phyloP scores from a whole-genome alignment of 495 filamentous ascomycete species.

The Trichoderma gamsii region DNA sequence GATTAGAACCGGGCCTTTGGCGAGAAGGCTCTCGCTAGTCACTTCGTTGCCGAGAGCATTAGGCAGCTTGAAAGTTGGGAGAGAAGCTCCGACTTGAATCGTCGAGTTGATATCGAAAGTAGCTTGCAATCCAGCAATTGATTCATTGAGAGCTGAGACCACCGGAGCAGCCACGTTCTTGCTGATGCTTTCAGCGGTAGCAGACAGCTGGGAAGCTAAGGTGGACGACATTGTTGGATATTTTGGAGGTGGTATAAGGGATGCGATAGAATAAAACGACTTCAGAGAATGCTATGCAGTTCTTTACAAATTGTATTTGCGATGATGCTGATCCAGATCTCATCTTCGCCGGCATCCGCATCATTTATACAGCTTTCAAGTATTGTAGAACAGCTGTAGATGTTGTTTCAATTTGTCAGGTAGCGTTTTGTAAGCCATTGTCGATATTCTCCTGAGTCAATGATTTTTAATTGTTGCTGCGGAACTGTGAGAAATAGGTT shows the following conservation, averaged over 20 bases:
- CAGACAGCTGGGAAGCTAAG: not conserved
- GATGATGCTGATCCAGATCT: not conserved
- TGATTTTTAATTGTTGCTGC: too few species aligned
- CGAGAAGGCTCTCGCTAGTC: slow-evolving; percentile 27
- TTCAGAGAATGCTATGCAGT: not conserved
- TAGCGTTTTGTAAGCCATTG: not conserved
- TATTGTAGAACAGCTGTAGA: not conserved
- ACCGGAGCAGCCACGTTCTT: not conserved
- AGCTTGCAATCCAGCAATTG: not conserved
- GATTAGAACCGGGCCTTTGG: slow-evolving; percentile 33
- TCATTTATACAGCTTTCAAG: too few species aligned
- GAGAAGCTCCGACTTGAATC: slow-evolving; percentile 29
- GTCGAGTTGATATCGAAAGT: not conserved
- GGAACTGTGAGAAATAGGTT: too few species aligned
- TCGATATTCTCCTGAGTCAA: too few species aligned
- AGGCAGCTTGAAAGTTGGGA: slow-evolving; percentile 28
- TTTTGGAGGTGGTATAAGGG: not conserved
- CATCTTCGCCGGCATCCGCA: not conserved
- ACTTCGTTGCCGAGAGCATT: slow-evolving; percentile 28
- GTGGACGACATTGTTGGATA: not conserved
- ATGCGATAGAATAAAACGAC: not conserved
- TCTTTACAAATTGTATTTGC: not conserved
- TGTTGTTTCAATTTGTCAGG: not conserved
- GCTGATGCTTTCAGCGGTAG: not conserved
- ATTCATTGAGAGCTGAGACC: not conserved